phyloP scores from a whole-genome alignment of 2,329 filamentous ascomycete genomes.

The Aspergillus floridensis region DNA sequence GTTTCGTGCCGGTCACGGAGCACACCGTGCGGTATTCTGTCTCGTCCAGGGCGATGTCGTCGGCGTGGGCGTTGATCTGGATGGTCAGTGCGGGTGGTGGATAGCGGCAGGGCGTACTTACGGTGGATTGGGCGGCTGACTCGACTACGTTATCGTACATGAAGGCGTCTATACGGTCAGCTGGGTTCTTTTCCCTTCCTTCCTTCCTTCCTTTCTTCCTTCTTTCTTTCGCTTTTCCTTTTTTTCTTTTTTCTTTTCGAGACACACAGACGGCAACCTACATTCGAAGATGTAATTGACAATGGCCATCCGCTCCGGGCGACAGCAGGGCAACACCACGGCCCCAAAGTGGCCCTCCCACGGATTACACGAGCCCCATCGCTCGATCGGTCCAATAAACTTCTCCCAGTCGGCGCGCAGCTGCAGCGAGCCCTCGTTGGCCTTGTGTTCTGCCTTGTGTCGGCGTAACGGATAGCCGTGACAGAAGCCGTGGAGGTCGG shows the following conservation, averaged over 20 bases:
- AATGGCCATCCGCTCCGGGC: constrained; percentile 14
- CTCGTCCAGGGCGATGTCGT: constrained; percentile 16
- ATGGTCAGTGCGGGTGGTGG: neutral
- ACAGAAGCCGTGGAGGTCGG: constrained; percentile 14
- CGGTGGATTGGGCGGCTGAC: constrained; percentile 13
- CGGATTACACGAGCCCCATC: constrained; percentile 18
- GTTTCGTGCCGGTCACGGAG: constrained; percentile 18
- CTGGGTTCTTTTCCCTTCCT: no score
- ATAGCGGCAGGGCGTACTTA: neutral
- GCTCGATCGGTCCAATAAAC: constrained; percentile 18
- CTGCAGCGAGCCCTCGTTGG: constrained; percentile 13
- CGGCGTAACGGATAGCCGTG: constrained; percentile 11
- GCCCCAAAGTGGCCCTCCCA: constrained; percentile 18
- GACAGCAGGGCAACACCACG: constrained; percentile 15
- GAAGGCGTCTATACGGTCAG: constrained; percentile 11
- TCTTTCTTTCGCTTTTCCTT: no score
- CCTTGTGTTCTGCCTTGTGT: constrained; percentile 14
- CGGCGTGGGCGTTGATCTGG: constrained; percentile 14
- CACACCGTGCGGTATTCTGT: constrained; percentile 19
- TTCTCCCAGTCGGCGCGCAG: constrained; percentile 15
- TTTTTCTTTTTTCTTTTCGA: no score
- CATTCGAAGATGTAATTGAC: constrained; percentile 20
- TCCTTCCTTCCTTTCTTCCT: no score
- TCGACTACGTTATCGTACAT: constrained; percentile 20
- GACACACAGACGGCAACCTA: neutral